Conservation (phyloP, 202 grass and related monocot species). For the Hordeum pubiflorum region DNA sequence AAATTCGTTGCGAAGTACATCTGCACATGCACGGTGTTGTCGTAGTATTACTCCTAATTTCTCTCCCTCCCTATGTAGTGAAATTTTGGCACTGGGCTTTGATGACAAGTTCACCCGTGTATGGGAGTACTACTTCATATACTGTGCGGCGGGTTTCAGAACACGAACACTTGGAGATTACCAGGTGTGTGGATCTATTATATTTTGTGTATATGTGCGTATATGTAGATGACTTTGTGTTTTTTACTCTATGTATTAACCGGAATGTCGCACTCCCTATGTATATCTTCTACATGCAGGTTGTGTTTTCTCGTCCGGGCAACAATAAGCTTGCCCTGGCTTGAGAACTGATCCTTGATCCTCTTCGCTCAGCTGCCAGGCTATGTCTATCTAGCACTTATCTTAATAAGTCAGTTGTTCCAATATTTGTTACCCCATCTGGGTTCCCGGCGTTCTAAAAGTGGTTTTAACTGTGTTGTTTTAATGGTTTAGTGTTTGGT, state of each 20-base stretch:
- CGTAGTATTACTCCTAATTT: background rate
- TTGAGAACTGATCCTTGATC: background rate
- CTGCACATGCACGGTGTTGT: background rate
- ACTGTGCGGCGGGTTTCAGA: constrained; percentile 74
- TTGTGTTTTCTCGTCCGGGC: constrained; percentile 66
- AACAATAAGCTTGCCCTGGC: background rate
- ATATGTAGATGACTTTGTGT: background rate
- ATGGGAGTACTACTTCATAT: constrained; percentile 88
- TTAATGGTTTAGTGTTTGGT: background rate
- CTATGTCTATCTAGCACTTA: background rate
- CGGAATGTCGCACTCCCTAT: background rate
- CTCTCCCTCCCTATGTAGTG: constrained; percentile 4
- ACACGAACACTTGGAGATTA: constrained; percentile 55
- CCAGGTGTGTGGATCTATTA: constrained; percentile 26
- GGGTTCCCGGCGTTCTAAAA: background rate
- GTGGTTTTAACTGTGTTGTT: background rate
- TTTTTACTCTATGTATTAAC: background rate
- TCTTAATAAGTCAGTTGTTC: background rate
- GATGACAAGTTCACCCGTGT: constrained; percentile 64
- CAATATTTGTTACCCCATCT: no score
- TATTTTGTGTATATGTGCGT: background rate
- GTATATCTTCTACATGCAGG: constrained; percentile 23
- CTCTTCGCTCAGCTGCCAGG: background rate
- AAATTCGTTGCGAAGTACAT: no score
- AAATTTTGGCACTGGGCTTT: constrained; percentile 56